A percentile compares a stretch with the other conserved stretches of the same genome.
Evolutionary conservation across 78 protist genomes (phyloP).

Genomic region (Dictyostelium capitatum): DNA sequence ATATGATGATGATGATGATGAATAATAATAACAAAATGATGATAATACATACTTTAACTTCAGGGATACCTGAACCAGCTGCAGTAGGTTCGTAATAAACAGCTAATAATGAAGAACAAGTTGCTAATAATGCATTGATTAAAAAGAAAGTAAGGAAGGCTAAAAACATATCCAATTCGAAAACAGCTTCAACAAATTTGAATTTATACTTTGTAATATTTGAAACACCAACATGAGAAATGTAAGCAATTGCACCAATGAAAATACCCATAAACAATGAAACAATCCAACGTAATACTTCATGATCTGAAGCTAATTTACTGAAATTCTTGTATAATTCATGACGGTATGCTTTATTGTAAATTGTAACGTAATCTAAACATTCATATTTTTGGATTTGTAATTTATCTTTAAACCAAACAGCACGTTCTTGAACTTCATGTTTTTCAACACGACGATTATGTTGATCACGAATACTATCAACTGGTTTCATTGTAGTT

Average conservation of each 20-base stretch:
- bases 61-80: constrained; percentile 94
- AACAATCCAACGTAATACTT: constrained; percentile 79
- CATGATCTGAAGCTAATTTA: constrained; percentile 41
- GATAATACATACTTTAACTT: too few species aligned
- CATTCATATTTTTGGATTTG: constrained; percentile 60
- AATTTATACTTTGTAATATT: constrained; percentile 36
- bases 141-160: constrained; percentile 49
- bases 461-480: constrained; percentile 26
- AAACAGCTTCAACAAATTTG: constrained; percentile 25
- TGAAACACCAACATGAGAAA: constrained; percentile 25
- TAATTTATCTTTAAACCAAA: constrained; percentile 59
- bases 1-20: too few species aligned
- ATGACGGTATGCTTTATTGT: constrained; percentile 65
- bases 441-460: constrained; percentile 9
- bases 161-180: constrained; percentile 28
- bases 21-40: too few species aligned
- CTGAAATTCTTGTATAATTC: constrained; percentile 58
- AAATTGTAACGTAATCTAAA: constrained; percentile 63
- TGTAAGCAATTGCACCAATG: constrained; percentile 72
- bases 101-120: constrained; percentile 60
- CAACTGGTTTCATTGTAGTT: constrained; percentile 27
- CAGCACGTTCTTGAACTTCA: constrained; percentile 37
- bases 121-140: constrained; percentile 62
- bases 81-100: constrained; percentile 88
- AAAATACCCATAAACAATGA: constrained; percentile 44